Percentiles rank a stretch among this genome's conserved stretches.
phyloP scores from a whole-genome alignment of 176 grass and related monocot species.

The Oryza meyeriana region DNA sequence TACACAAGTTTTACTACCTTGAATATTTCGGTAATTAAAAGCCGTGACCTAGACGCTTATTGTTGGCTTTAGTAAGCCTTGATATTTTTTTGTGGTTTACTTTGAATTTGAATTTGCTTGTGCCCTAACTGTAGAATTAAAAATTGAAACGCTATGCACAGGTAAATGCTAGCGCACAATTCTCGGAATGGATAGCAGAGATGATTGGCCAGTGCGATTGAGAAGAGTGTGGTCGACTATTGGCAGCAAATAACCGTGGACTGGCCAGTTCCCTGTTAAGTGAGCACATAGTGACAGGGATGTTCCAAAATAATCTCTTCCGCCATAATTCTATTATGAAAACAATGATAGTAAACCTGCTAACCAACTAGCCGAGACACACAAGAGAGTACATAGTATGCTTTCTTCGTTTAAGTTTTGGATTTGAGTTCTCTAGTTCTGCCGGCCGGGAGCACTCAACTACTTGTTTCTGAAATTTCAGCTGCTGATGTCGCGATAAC shows the following conservation, averaged over 20 bases:
- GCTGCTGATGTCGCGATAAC: neutral
- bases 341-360: conserved; percentile 79
- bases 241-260: conserved; percentile 93
- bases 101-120: conserved; percentile 5
- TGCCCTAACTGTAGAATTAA: neutral
- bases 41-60: neutral
- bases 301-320: conserved; percentile 77
- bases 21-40: conserved; percentile 86
- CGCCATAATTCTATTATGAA: conserved; percentile 80
- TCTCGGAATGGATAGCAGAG: conserved; percentile 78
- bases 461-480: conserved; percentile 5
- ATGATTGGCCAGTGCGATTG: conserved; percentile 76
- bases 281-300: conserved; percentile 82
- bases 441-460: neutral
- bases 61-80: neutral
- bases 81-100: neutral
- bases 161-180: conserved; percentile 85
- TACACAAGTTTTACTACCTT: conserved; percentile 95
- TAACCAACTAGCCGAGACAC: conserved; percentile 80
- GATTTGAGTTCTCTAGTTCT: neutral
- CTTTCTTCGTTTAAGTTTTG: neutral
- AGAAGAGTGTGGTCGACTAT: conserved; percentile 73
- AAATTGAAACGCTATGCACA: conserved; percentile 27
- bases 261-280: conserved; percentile 72
- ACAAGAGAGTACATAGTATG: conserved; percentile 51